Evolutionary conservation across 495 filamentous ascomycete species (phyloP), one percentile per base, ranked within the genome.

Genomic region (Sordaria brevicollis): DNA sequence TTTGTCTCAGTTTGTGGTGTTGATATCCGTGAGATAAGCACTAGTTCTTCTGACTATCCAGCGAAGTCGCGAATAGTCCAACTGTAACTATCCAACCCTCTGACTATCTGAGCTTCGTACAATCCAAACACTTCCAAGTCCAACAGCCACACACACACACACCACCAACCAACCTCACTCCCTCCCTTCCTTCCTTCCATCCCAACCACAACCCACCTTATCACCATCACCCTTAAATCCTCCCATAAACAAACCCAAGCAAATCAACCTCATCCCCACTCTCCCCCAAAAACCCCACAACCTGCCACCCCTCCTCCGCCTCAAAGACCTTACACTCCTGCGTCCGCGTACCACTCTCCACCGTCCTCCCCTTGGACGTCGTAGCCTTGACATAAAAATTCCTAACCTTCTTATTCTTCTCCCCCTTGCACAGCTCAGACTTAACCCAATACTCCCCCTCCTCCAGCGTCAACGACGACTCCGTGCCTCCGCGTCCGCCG

Each of bases 211-310:
- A 76, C 39, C 17, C 17, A 19, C 57, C 21, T 31, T 34, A 17
- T 39, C n/a, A 54, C 10, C 31, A 11, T 69, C 13, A 11, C 35
- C 65, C 29, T 68, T 68, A 82, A 69, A 76, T 77, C 41, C 76
- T 79, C 34, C 76, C 81, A 74, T 81, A 89, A 41, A 89, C 77
- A 74, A 90, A 85, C 7, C 81, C 87, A 41, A 89, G 70, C 74
- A 84, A 82, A 76, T 89, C 88, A 62, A 91, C 72, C 77, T 89
- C 86, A 71, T 86, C 83, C 2, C 86, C 88, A 72, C 70, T 77
- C 72, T 85, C 81, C n/a, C 87, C 86, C 68, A 84, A 76, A 69
- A 86, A 88, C 5, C 87, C 88, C 11, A 86, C 83, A 76, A 89
- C 84, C 25, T 79, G 81, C 82, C 83, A 89, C 2, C 86, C 87